phyloP scores from a whole-genome alignment of 108 stramenopile species.

The Cyclotella atomus region DNA sequence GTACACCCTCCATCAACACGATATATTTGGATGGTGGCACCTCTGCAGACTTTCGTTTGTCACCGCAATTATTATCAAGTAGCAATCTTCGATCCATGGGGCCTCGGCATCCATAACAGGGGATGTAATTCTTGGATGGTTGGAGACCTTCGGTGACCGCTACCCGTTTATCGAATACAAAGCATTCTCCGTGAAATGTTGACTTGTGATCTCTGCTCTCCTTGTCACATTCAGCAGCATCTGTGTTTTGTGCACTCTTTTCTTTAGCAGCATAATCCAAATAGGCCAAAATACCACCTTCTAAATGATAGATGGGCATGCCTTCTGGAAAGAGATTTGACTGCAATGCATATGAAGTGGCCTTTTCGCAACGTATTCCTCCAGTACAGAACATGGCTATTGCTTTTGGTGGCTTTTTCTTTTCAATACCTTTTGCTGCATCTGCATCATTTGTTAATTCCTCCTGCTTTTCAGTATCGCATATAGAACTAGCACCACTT shows the following conservation, averaged over 20 bases:
- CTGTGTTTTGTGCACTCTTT: not conserved
- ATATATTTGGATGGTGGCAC: not conserved
- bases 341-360: slow-evolving; percentile 63
- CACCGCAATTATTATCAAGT: not conserved
- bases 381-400: slow-evolving; percentile 97
- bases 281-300: slow-evolving; percentile 90
- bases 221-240: not conserved
- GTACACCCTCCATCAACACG: slow-evolving; percentile 15
- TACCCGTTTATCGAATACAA: slow-evolving; percentile 87
- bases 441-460: too few species aligned
- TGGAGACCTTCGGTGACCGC: slow-evolving; percentile 72
- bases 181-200: slow-evolving; percentile 80
- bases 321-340: slow-evolving; percentile 39
- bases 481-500: too few species aligned
- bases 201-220: slow-evolving; percentile 24
- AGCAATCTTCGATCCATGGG: slow-evolving; percentile 57
- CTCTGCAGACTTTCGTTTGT: not conserved
- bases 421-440: too few species aligned
- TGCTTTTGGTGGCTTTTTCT: slow-evolving; percentile 48
- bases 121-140: slow-evolving; percentile 56
- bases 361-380: slow-evolving; percentile 96
- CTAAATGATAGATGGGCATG: slow-evolving; percentile 81
- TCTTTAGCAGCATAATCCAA: slow-evolving; percentile 61
- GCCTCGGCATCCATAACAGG: slow-evolving; percentile 79
- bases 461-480: too few species aligned